These are phyloP conservation scores for Yamadazyma oceani DNA, from an alignment of 1,139 yeast genomes.

Conservation along the genomic window DNA sequence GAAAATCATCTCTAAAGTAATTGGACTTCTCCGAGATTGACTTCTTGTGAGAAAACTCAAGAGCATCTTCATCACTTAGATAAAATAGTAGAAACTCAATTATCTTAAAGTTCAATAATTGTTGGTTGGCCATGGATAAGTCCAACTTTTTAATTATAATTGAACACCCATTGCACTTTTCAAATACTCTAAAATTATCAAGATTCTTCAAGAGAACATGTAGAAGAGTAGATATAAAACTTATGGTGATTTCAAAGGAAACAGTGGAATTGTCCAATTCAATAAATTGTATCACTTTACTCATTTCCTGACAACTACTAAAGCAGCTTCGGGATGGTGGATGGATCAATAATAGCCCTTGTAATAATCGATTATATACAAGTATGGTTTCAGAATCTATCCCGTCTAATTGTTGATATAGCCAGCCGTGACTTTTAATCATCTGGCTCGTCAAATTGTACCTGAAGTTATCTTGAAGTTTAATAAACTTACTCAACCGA, in stretches of 20 bases:
- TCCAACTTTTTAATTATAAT: slow-evolving; percentile 45
- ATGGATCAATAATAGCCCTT: slow-evolving; percentile 65
- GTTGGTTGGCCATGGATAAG: slow-evolving; percentile 27
- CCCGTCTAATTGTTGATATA: slow-evolving; percentile 9
- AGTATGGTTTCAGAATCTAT: slow-evolving; percentile 16
- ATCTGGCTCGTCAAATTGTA: slow-evolving; percentile 47
- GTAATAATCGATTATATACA: slow-evolving; percentile 47
- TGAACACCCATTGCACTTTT: slow-evolving; percentile 57
- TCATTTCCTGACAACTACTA: slow-evolving; percentile 32
- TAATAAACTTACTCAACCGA: slow-evolving; percentile 37
- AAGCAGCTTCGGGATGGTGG: slow-evolving; percentile 54
- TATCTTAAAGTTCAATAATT: slow-evolving; percentile 55
- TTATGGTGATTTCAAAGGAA: slow-evolving; percentile 28
- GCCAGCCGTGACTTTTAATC: slow-evolving; percentile 24
- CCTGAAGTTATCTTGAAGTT: slow-evolving; percentile 52
- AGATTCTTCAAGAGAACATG: slow-evolving; percentile 61
- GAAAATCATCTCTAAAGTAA: slow-evolving; percentile 47
- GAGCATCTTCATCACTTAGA: slow-evolving; percentile 60
- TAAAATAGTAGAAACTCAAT: slow-evolving; percentile 74
- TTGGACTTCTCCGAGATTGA: slow-evolving; percentile 54
- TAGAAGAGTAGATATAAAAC: slow-evolving; percentile 57
- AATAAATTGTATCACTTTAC: slow-evolving; percentile 27
- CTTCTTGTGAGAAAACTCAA: slow-evolving; percentile 21
- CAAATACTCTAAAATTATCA: slow-evolving; percentile 59
- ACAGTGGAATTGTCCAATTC: slow-evolving; percentile 16